Conservation (phyloP, 176 grass and related monocot genomes). For the Eragrostis nindensis region DNA sequence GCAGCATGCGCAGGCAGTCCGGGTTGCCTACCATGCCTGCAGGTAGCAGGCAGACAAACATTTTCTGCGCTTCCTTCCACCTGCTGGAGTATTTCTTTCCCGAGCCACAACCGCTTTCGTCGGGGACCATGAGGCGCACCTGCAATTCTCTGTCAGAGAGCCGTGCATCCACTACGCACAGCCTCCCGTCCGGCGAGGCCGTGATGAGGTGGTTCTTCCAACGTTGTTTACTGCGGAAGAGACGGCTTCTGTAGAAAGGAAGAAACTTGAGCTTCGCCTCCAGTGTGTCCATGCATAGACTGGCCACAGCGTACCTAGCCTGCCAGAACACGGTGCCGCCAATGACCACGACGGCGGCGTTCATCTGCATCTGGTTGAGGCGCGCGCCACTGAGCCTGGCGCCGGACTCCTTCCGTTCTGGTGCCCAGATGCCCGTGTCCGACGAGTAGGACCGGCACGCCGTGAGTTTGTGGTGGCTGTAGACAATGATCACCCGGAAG, state of each 20-base stretch:
- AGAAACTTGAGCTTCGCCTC: background rate
- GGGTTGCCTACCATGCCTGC: no score
- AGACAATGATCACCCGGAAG: background rate
- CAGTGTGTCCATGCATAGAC: background rate
- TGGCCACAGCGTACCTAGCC: background rate
- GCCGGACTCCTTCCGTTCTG: background rate
- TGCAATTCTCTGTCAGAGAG: background rate
- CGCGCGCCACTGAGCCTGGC: background rate
- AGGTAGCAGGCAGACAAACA: background rate
- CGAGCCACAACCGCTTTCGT: no score
- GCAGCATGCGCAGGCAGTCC: no score
- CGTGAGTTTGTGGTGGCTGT: background rate
- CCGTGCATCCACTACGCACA: background rate
- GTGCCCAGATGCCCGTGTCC: background rate
- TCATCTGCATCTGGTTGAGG: background rate
- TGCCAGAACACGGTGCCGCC: background rate
- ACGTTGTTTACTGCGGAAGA: background rate
- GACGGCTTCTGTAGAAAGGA: background rate
- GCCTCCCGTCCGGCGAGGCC: background rate
- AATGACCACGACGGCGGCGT: no score
- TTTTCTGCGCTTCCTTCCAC: background rate
- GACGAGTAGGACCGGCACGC: background rate
- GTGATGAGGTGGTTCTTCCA: background rate
- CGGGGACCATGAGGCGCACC: background rate
- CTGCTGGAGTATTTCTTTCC: no score